A percentile compares a stretch with the other conserved stretches of the same genome.
phyloP scores from a whole-genome alignment of 257 asterid genomes.

The Nicotiana benthamiana region DNA sequence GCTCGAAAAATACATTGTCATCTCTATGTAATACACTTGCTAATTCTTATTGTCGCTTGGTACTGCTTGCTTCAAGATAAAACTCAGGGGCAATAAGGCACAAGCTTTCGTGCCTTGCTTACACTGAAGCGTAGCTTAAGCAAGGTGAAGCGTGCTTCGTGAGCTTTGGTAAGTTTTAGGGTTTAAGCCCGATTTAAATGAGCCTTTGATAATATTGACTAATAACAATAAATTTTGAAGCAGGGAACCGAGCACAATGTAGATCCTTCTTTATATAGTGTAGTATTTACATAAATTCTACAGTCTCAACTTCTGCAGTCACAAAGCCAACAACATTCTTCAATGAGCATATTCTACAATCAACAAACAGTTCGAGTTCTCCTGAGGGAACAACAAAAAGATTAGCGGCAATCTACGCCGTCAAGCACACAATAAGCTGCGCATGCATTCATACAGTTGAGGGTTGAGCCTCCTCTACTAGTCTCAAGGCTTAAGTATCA shows the following conservation, averaged over 20 bases:
- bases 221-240: not conserved
- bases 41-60: too few species aligned
- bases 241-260: not conserved
- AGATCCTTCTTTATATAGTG: not conserved
- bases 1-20: too few species aligned
- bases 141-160: too few species aligned
- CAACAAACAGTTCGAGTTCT: constrained; percentile 68
- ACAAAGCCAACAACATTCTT: not conserved
- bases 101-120: too few species aligned
- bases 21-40: too few species aligned
- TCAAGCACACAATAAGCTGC: not conserved
- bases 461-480: not conserved
- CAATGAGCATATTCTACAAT: constrained; percentile 29
- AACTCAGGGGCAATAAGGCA: too few species aligned
- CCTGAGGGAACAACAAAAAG: constrained; percentile 37
- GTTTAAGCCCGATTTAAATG: too few species aligned
- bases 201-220: too few species aligned
- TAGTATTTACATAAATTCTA: not conserved
- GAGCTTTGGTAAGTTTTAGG: too few species aligned
- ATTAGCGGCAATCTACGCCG: not conserved
- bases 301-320: not conserved
- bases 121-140: too few species aligned
- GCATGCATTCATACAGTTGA: not conserved
- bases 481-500: not conserved
- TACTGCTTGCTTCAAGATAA: too few species aligned